phyloP scores from a whole-genome alignment of 75 land plant genomes.

The Azolla pinnata region DNA sequence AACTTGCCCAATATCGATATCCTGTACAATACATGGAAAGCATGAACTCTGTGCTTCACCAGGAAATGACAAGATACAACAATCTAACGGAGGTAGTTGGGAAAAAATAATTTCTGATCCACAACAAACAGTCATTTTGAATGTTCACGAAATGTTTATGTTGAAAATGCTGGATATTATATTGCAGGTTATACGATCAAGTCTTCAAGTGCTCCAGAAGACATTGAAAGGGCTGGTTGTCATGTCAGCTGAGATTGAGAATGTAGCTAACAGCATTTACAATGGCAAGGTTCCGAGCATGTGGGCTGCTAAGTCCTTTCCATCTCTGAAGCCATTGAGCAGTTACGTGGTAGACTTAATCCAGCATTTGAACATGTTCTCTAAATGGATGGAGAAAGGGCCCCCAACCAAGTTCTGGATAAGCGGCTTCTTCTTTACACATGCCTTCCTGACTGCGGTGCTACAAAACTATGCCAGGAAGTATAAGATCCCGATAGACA shows the following conservation, averaged over 20 bases:
- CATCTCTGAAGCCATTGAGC: constrained; percentile 29
- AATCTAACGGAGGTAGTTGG: constrained; percentile 22
- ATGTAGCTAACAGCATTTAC: constrained; percentile 25
- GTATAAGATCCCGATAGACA: constrained; percentile 37
- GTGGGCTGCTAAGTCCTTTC: constrained; percentile 28
- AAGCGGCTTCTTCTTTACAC: constrained; percentile 39
- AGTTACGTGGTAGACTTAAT: constrained; percentile 24
- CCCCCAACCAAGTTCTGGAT: constrained; percentile 33
- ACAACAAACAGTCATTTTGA: not conserved
- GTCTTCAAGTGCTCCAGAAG: constrained; percentile 20
- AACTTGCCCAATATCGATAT: constrained; percentile 24
- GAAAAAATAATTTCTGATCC: not conserved
- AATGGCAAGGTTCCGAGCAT: constrained; percentile 20
- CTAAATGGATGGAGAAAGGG: constrained; percentile 27
- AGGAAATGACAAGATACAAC: constrained; percentile 39
- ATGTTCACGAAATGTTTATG: too few relatives aligned
- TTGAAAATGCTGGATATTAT: not conserved
- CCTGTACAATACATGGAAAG: constrained; percentile 32
- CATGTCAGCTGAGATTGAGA: constrained; percentile 28
- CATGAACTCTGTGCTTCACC: constrained; percentile 39
- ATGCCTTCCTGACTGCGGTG: constrained; percentile 31
- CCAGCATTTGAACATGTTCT: constrained; percentile 20
- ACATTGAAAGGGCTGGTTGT: constrained; percentile 29
- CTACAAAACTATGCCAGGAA: constrained; percentile 30
- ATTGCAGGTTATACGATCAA: constrained; percentile 23